Base-by-base conservation (phyloP, 352 stramenopile genomes). In the Globisporangium sylvaticum region DNA sequence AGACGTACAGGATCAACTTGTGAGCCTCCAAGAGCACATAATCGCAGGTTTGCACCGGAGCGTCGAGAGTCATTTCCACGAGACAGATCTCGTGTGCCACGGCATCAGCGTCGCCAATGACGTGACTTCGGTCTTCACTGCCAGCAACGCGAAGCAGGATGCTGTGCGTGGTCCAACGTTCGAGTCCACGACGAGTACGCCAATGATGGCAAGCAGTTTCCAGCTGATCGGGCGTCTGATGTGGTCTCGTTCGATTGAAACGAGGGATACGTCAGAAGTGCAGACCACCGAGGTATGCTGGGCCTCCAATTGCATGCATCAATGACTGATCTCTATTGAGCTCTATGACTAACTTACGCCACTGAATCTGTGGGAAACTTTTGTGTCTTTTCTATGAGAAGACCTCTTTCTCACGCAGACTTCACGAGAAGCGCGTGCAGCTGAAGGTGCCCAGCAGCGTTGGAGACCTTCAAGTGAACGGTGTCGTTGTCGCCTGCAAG, bases 141-240 rank as follows among this genome's bases (percentile, higher is more conserved):
- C 27, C 9, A 57, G 55, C 63, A 29, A 48, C 12, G 39, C 42
- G 1, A 63, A 52, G 55, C 25, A 68, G 14, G 31, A 58, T 55
- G 55, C 44, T 1, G 29, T 42, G 54, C 32, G 44, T n/a, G 63
- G 63, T 22, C 63, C 63, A 3, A 63, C 32, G 27, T 58, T 53
- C 22, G 63, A 68, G 42, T 20, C 53, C 63, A 63, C 56, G 63
- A 64, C 31, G 18, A 68, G 37, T 42, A 52, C 42, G 4, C 63
- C 54, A 1, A 8, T 64, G 10, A 8, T 64, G 10, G 20, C 55
- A 9, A n/a, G 29, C 29, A 10, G 37, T n/a, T 62, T 57, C 24
- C 22, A 50, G 29, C 5, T 31, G 25, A n/a, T 63, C 4, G n/a
- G 37, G 12, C 32, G 7, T 2, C 24, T 54, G 39, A 9, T 68